Conservation (phyloP, 225 moss, liverwort and hornwort genomes). For the Sphagnum tenellum region DNA sequence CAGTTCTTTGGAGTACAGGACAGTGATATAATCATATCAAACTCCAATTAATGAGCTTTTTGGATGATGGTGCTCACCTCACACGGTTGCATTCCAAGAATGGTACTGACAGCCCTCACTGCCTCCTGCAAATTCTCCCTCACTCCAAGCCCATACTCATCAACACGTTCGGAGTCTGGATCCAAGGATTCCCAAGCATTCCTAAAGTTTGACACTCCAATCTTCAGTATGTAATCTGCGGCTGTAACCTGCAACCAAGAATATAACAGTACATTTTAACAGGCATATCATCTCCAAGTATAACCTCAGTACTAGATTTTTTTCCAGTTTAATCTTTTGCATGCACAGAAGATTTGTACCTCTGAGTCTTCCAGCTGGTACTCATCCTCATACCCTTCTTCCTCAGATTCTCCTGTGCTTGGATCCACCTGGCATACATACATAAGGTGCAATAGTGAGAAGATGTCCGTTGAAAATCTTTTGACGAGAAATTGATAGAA, state of each 20-base stretch:
- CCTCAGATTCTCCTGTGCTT: conserved; percentile 68
- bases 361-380: conserved; percentile 77
- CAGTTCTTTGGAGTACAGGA: too few relatives aligned
- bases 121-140: conserved; percentile 83
- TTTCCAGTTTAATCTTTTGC: too few relatives aligned
- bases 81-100: conserved; percentile 79
- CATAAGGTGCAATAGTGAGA: too few relatives aligned
- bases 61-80: conserved; percentile 36
- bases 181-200: conserved; percentile 70
- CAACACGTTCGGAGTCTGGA: conserved; percentile 63
- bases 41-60: too few relatives aligned
- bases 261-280: too few relatives aligned
- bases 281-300: too few relatives aligned
- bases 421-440: conserved; percentile 51
- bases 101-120: conserved; percentile 60
- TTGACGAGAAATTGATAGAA: too few relatives aligned
- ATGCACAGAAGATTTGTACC: conserved; percentile 12
- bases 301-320: too few relatives aligned
- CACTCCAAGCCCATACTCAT: conserved; percentile 75
- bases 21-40: too few relatives aligned
- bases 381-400: conserved; percentile 79
- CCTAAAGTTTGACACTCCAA: conserved; percentile 59
- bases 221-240: conserved; percentile 73
- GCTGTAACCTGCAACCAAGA: conserved; percentile 36
- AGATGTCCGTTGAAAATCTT: too few relatives aligned